Percentiles rank a stretch among this genome's conserved stretches.
Evolutionary conservation across 2,329 filamentous ascomycete species (phyloP).

Genomic region (Domatiomyces catenatus): DNA sequence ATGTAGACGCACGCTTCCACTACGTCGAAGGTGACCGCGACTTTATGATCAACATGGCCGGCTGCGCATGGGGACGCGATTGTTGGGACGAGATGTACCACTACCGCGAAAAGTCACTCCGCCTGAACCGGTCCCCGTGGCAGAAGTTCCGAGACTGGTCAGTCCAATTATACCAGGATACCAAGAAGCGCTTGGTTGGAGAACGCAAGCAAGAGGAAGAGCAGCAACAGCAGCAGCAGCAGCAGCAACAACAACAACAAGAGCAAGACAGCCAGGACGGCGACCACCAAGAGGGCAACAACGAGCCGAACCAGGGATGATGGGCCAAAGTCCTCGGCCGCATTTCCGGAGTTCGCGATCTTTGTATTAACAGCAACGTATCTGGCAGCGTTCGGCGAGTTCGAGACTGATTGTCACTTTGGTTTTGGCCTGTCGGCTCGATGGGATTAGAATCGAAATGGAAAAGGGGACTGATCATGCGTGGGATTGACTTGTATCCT

Average conservation of each 20-base stretch:
- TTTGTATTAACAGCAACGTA: background rate
- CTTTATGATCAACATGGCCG: constrained; percentile 96
- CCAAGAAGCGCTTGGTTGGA: background rate
- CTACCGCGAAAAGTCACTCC: constrained; percentile 81
- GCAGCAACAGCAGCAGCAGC: background rate
- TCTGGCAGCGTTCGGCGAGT: background rate
- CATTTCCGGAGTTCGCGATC: background rate
- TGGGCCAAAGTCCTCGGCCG: background rate
- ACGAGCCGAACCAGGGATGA: background rate
- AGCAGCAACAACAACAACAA: background rate
- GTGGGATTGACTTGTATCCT: no score
- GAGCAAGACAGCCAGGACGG: background rate
- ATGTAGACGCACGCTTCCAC: constrained; percentile 61
- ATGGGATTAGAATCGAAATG: background rate
- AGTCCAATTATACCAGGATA: background rate
- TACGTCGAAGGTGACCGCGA: constrained; percentile 75
- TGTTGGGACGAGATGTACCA: constrained; percentile 98
- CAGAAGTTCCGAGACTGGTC: constrained; percentile 38
- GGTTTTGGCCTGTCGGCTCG: background rate
- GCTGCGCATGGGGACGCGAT: constrained; percentile 90
- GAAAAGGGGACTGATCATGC: no score
- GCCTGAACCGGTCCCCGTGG: constrained; percentile 71
- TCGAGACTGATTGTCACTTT: background rate
- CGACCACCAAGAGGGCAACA: background rate
- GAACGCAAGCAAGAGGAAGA: background rate